Percentiles rank a stretch among this genome's conserved stretches.
phyloP scores from a whole-genome alignment of 2,329 filamentous ascomycete genomes.

The Boeremia lycopersici region DNA sequence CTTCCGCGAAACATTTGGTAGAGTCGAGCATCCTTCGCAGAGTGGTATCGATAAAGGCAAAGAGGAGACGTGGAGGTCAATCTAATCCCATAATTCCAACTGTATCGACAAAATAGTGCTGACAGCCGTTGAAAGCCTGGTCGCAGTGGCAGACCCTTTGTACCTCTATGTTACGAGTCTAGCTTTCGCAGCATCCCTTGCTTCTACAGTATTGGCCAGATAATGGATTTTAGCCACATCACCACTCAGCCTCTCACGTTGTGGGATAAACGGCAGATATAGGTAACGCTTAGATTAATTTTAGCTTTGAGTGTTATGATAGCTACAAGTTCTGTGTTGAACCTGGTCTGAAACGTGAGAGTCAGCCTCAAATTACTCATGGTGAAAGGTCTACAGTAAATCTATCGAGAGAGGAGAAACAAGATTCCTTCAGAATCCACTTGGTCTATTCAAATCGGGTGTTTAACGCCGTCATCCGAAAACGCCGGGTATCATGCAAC shows the following conservation, averaged over 20 bases:
- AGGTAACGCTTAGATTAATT: too few relatives aligned
- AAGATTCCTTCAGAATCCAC: not conserved
- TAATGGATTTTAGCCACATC: slow-evolving; percentile 1
- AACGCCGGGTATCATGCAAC: slow-evolving; percentile 19
- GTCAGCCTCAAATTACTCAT: not conserved
- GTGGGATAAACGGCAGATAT: too few relatives aligned
- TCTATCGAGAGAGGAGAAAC: slow-evolving; percentile 2
- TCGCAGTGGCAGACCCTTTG: slow-evolving; percentile 2
- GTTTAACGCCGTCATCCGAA: slow-evolving; percentile 1
- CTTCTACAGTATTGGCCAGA: slow-evolving; percentile 1
- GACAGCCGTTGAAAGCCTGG: not conserved
- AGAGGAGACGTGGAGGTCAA: not conserved
- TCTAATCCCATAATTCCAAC: not conserved
- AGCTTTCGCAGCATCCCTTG: not conserved
- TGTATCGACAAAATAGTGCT: not conserved
- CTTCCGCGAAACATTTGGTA: not conserved
- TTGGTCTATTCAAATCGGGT: not conserved
- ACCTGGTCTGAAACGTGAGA: too few relatives aligned
- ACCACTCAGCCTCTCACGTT: not conserved
- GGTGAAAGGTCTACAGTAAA: not conserved
- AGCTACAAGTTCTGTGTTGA: too few relatives aligned
- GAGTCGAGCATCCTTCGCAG: too few relatives aligned
- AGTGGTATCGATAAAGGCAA: not conserved
- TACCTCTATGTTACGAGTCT: not conserved
- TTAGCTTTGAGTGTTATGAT: too few relatives aligned